Base-by-base conservation (phyloP, 2,329 filamentous ascomycete genomes). In the Thyridium curvatum region DNA sequence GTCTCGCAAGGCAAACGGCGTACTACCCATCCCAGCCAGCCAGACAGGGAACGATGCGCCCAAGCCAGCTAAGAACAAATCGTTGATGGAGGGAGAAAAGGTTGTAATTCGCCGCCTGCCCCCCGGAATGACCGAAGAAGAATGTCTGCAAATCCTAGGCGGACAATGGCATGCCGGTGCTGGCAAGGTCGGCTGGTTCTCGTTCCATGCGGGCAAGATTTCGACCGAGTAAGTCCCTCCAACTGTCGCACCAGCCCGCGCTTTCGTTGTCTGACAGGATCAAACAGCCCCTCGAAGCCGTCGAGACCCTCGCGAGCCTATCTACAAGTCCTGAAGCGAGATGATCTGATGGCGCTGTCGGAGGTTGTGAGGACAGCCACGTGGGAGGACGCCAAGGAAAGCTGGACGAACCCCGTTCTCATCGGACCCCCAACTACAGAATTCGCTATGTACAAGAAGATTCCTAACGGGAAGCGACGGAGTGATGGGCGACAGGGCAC, bases 401-500 rank as follows among this genome's bases (percentile, higher is more conserved):
- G 85, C 1, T 79, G 74, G 51, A 81, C 75, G 44, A 86, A 82
- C 50, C 66, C 82, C 2, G 81, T 81, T 18, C 74, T 96, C 3
- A 68, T 93, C 39, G 85, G 86, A 0, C 86, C 85, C 2, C 90
- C 93, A 0, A 74, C 76, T 5, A 69, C 96, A 35, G 90, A 95
- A 53, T 86, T 86, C 52, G 80, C 90, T 14, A 77, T 84, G 1
- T 94, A 90, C 64, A 86, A 87, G 48, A 90, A 90, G 52, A 77
- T 88, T 2, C 88, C 91, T 2, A 78, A 77, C 42, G 77, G 72
- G 29, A 87, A 86, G 58, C 77, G 78, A 36, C 81, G 88, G 28
- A 77, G 79, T 39, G 93, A 98, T 66, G 79, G 81, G 38, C 82
- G 90, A 12, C 87, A 95, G 58, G 93, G 91, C 38, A 95, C 89